phyloP scores from a whole-genome alignment of 192 early-diverging fungal genomes.

The Paraglomus occultum region DNA sequence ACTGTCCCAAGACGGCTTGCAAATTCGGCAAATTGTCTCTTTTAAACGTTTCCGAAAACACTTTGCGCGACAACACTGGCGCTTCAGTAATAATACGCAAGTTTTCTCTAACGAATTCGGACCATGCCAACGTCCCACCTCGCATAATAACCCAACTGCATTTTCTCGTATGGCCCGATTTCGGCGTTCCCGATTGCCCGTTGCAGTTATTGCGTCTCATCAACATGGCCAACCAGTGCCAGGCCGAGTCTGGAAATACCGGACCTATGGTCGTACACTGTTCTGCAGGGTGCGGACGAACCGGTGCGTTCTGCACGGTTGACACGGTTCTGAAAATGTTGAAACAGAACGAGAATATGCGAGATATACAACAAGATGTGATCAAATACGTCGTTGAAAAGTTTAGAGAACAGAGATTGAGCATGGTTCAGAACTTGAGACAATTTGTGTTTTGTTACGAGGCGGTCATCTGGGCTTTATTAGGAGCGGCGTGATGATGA shows the following conservation, averaged over 20 bases:
- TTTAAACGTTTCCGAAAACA: conserved; percentile 52
- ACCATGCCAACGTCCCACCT: conserved; percentile 27
- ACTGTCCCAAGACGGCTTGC: conserved; percentile 31
- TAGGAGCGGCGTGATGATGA: conserved; percentile 27
- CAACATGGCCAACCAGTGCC: conserved; percentile 45
- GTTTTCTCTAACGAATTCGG: conserved; percentile 39
- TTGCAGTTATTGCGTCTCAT: conserved; percentile 59
- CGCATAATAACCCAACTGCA: conserved; percentile 77
- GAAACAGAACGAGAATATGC: neutral
- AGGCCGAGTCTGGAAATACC: neutral
- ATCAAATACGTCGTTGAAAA: conserved; percentile 59
- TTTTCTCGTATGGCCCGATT: conserved; percentile 90
- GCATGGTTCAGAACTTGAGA: conserved; percentile 77
- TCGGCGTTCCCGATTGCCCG: conserved; percentile 70
- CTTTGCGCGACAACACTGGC: conserved; percentile 41
- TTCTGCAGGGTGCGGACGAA: conserved; percentile 59
- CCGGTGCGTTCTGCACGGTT: conserved; percentile 61
- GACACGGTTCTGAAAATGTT: conserved; percentile 44
- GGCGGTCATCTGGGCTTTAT: conserved; percentile 58
- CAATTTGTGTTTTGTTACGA: conserved; percentile 89
- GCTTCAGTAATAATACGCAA: conserved; percentile 40
- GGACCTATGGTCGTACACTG: conserved; percentile 55
- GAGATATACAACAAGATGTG: conserved; percentile 45
- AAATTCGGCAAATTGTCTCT: conserved; percentile 55
- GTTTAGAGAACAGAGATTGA: conserved; percentile 75